These are phyloP conservation scores for Podospora fimiseda DNA, from an alignment of 495 filamentous ascomycete genomes.

Conservation along the genomic window DNA sequence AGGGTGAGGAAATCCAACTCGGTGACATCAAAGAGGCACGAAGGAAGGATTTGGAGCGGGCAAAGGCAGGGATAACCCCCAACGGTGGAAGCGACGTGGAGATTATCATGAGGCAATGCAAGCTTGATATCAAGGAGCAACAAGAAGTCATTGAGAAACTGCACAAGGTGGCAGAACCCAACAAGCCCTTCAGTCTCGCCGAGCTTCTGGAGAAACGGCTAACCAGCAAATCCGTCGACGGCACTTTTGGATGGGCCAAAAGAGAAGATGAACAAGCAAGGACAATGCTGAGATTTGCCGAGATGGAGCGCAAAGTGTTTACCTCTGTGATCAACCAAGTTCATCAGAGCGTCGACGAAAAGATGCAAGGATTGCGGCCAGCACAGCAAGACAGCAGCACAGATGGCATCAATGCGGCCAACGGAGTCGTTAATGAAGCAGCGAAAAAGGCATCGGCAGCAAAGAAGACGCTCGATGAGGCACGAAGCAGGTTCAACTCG, in stretches of 20 bases:
- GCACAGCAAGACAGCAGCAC: background rate
- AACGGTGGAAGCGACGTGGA: slow-evolving; percentile 10
- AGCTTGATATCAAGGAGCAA: slow-evolving; percentile 21
- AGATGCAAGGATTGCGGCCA: background rate
- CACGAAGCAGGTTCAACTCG: background rate
- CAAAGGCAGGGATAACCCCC: slow-evolving; percentile 1
- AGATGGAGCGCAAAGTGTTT: slow-evolving; percentile 15
- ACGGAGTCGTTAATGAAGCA: slow-evolving; percentile 11
- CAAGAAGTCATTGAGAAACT: slow-evolving; percentile 16
- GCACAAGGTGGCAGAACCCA: background rate
- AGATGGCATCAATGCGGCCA: background rate
- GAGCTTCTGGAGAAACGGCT: slow-evolving; percentile 8
- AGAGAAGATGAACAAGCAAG: slow-evolving; percentile 1
- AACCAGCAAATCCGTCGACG: background rate
- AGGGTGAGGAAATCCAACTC: slow-evolving; percentile 36
- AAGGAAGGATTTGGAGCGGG: slow-evolving; percentile 6
- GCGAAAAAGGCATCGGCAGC: slow-evolving; percentile 5
- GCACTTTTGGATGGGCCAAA: slow-evolving; percentile 6
- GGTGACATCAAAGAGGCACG: slow-evolving; percentile 24
- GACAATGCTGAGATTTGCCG: slow-evolving; percentile 13
- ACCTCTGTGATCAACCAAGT: slow-evolving; percentile 6
- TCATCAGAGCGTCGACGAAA: background rate
- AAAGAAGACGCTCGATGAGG: slow-evolving; percentile 8
- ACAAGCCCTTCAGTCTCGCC: slow-evolving; percentile 6
- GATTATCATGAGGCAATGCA: slow-evolving; percentile 17